Evolutionary conservation across 1,139 yeast genomes (phyloP).

Genomic region (Kodamaea sp.): DNA sequence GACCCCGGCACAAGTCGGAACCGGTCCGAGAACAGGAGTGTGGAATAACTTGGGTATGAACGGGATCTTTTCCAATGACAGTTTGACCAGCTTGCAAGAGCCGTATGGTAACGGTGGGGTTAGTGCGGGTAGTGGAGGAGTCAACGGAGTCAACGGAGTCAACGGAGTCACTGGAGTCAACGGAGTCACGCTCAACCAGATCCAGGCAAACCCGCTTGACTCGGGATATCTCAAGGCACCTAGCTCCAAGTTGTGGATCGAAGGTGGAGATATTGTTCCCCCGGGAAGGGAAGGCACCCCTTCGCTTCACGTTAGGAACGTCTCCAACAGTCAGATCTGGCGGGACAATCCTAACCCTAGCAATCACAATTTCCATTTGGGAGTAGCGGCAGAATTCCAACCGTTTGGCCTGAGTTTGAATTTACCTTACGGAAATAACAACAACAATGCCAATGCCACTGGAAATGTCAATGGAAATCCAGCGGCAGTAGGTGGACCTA

Average conservation of each 20-base stretch:
- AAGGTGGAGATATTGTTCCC: conserved; percentile 2
- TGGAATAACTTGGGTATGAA: conserved; percentile 9
- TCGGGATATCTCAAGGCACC: conserved; percentile 11
- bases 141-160: conserved; percentile 6
- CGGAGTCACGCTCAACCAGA: neutral
- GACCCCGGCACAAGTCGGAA: conserved; percentile 1
- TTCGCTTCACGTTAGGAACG: conserved; percentile 16
- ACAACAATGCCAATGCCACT: neutral
- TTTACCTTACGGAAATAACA: neutral
- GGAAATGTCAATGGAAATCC: neutral
- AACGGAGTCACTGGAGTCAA: conserved; percentile 5
- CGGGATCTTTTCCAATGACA: conserved; percentile 11
- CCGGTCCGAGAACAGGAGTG: conserved; percentile 5
- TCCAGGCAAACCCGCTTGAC: conserved; percentile 2
- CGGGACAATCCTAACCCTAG: conserved; percentile 18
- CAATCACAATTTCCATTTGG: conserved; percentile 18
- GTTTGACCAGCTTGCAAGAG: conserved; percentile 11
- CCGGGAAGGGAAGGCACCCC: conserved; percentile 17
- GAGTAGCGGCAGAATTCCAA: conserved; percentile 15
- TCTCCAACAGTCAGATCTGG: conserved; percentile 34
- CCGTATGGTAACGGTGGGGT: conserved; percentile 4
- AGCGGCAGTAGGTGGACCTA: too few relatives aligned
- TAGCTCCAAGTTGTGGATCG: conserved; percentile 13
- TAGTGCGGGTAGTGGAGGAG: conserved; percentile 1
- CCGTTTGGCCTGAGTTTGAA: conserved; percentile 14